Conservation (phyloP, 2,329 filamentous ascomycete species). For the Ciborinia camelliae region DNA sequence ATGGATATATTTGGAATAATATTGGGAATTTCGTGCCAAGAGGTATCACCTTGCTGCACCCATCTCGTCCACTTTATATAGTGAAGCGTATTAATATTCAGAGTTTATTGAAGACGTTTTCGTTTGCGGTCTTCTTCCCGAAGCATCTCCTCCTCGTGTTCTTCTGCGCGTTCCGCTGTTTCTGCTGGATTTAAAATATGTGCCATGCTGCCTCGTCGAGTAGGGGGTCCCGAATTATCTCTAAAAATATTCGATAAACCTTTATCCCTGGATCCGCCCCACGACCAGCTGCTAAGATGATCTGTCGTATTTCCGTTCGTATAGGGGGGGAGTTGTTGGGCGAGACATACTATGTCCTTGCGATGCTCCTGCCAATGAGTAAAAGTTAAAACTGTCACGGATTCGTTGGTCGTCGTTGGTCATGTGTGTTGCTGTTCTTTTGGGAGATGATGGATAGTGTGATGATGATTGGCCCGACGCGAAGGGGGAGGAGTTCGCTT, state of each 20-base stretch:
- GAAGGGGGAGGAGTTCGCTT: conserved; percentile 61
- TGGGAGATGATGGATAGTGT: conserved; percentile 67
- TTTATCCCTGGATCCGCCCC: conserved; percentile 35
- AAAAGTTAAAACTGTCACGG: conserved; percentile 59
- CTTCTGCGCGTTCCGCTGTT: conserved; percentile 62
- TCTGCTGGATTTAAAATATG: conserved; percentile 69
- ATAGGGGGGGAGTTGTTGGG: conserved; percentile 37
- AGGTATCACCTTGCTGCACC: no score
- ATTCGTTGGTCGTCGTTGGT: conserved; percentile 55
- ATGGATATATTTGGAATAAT: background rate
- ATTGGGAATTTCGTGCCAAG: background rate
- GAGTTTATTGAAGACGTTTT: conserved; percentile 46
- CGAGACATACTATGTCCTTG: conserved; percentile 34
- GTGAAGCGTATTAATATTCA: background rate
- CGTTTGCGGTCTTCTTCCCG: conserved; percentile 57
- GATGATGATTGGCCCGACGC: conserved; percentile 58
- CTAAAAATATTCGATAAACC: conserved; percentile 32
- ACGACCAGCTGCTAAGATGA: conserved; percentile 38
- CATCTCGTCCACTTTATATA: background rate
- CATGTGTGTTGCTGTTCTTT: conserved; percentile 46
- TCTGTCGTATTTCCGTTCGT: conserved; percentile 34
- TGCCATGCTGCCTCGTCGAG: conserved; percentile 66
- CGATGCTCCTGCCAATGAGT: conserved; percentile 48
- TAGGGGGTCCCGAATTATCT: conserved; percentile 57
- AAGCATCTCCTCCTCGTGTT: conserved; percentile 59